Evolutionary conservation across 805 yeast genomes (phyloP), one percentile per base, ranked within the genome.

Genomic region (Candida pseudofarinosa): DNA sequence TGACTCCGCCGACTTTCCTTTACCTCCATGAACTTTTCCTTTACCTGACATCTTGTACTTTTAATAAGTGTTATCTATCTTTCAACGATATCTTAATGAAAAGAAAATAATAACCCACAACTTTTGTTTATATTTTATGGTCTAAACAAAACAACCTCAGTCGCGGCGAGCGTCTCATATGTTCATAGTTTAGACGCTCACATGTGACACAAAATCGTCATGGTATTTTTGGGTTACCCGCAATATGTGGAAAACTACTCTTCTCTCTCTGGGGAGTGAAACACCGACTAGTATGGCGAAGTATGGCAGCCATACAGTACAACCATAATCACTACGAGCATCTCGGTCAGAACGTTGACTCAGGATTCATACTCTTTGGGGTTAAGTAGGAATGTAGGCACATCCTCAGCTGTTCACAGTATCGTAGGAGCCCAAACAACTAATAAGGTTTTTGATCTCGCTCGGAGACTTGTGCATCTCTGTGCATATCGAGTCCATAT

Each of bases 1-100:
- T 39, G 60, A 50, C 47, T 70, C 76, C 28, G 95, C 88, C 19
- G 95, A 83, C 67, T 90, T 90, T 55, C 97, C 97, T 72, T 90
- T 91, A 62, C 97, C 97, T 54, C 98, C 97, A 67, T 86, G 90
- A 47, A 83, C 88, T 80, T 91, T 91, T 54, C 98, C 97, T 62
- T 70, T 70, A 39, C 76, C 76, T 42, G 96, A 86, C 97, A 90
- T 88, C 43, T 34, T 58, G 37, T 23, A 23, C 6, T 41, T 32
- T 38, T 7, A 19, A 14, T 35, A 7, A 23, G n/a, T 20, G 26
- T n/a, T 30, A 16, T 12, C 10, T 23, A 6, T 10, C 10, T 23
- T 23, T 19, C 33, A 17, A 19, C 18, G 16, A 35, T 32, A 13
- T 26, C 18, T 18, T 15, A 36, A 39, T 28, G 32, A 17, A 30